Percentiles rank a stretch among this genome's conserved stretches.
These are phyloP conservation scores for Globisporangium carolinianum DNA, from an alignment of 352 stramenopile species.

Conservation along the genomic window DNA sequence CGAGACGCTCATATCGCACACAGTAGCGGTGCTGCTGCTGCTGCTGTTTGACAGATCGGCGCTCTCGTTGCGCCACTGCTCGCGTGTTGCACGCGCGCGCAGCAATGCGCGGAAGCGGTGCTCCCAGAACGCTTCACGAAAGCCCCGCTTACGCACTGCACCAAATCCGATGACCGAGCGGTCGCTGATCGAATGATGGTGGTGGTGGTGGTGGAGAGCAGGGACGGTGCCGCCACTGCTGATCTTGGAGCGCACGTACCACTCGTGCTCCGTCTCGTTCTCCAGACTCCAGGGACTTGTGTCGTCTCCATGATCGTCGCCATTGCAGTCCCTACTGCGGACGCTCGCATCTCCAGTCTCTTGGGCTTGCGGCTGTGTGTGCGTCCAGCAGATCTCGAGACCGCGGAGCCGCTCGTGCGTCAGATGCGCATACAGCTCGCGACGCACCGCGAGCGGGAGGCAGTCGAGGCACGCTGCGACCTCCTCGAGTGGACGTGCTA, in stretches of 20 bases:
- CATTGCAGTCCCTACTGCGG: conserved; percentile 9
- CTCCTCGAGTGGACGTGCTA: conserved; percentile 24
- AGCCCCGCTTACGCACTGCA: conserved; percentile 25
- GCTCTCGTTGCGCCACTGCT: not conserved
- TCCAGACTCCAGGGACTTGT: conserved; percentile 12
- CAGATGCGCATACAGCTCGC: conserved; percentile 34
- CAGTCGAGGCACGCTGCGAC: conserved; percentile 35
- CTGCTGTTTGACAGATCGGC: not conserved
- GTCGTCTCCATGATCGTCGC: conserved; percentile 1
- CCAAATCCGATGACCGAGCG: not conserved
- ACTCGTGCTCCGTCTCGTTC: conserved; percentile 14
- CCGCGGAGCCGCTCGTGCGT: conserved; percentile 33
- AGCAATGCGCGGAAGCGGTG: conserved; percentile 44
- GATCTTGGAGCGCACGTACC: conserved; percentile 7
- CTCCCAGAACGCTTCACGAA: conserved; percentile 46
- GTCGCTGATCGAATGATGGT: not conserved
- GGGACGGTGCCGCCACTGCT: not conserved
- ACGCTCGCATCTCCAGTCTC: not conserved
- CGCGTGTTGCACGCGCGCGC: conserved; percentile 20
- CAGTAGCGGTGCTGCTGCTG: not conserved
- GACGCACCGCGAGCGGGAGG: conserved; percentile 29
- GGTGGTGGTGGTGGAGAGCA: not conserved
- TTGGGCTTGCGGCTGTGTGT: not conserved
- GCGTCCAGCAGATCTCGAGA: conserved; percentile 35
- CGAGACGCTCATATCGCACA: not conserved